Conservation (phyloP, 2,329 filamentous ascomycete species). For the Cercospora nicotianae region DNA sequence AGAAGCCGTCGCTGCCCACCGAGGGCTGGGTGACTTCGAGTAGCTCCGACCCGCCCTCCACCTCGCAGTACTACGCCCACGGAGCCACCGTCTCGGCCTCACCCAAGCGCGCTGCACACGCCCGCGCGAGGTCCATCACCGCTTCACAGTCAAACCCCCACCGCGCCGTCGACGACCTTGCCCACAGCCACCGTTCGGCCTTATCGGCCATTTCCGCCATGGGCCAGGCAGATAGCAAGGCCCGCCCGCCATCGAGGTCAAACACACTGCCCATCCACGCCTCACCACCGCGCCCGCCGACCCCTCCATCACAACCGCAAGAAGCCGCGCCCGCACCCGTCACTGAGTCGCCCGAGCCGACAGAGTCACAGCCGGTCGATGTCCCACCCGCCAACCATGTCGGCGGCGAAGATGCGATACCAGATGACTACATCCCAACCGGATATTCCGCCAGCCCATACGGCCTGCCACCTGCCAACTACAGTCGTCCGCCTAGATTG, state of each 20-base stretch:
- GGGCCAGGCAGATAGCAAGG: slow-evolving; percentile 31
- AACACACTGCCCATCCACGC: slow-evolving; percentile 29
- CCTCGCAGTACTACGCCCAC: slow-evolving; percentile 3
- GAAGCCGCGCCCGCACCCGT: slow-evolving; percentile 18
- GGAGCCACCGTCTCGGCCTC: neutral
- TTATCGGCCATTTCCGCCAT: slow-evolving; percentile 19
- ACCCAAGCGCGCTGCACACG: slow-evolving; percentile 19
- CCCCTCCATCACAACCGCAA: slow-evolving; percentile 17
- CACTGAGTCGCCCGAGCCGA: slow-evolving; percentile 11
- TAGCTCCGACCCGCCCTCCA: slow-evolving; percentile 2
- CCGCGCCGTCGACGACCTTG: slow-evolving; percentile 17
- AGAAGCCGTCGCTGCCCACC: slow-evolving; percentile 1
- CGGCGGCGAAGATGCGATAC: slow-evolving; percentile 19
- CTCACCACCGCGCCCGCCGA: slow-evolving; percentile 19
- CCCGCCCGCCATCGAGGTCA: slow-evolving; percentile 28
- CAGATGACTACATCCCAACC: slow-evolving; percentile 29
- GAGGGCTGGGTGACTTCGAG: slow-evolving; percentile 2
- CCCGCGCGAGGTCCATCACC: slow-evolving; percentile 36
- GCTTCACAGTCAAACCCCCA: slow-evolving; percentile 21
- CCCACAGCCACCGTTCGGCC: slow-evolving; percentile 23
- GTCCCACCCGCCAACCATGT: slow-evolving; percentile 35
- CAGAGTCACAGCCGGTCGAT: slow-evolving; percentile 43
- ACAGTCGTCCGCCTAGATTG: slow-evolving; percentile 75
- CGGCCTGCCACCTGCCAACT: slow-evolving; percentile 45
- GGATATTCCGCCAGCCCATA: slow-evolving; percentile 37